phyloP scores from a whole-genome alignment of 768 basidiomycete species.

The Leucocoprinus birnbaumii region DNA sequence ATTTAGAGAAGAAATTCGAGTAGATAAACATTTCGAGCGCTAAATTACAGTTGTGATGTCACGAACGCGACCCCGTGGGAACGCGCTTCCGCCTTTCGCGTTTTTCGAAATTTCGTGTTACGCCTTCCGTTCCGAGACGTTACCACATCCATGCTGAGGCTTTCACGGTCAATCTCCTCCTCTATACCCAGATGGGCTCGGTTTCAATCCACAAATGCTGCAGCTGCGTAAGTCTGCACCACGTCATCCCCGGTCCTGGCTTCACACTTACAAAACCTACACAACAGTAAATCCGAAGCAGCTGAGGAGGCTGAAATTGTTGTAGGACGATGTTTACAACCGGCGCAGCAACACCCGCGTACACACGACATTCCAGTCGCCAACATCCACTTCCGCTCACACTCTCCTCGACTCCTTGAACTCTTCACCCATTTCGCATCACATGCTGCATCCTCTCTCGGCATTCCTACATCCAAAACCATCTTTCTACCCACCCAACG shows the following conservation, averaged over 20 bases:
- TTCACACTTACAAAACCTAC: neutral
- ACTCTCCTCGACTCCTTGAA: constrained; percentile 63
- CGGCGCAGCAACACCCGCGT: constrained; percentile 46
- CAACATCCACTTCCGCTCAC: constrained; percentile 77
- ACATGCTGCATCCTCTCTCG: constrained; percentile 83
- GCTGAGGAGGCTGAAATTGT: no score
- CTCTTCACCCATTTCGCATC: constrained; percentile 82
- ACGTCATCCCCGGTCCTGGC: neutral
- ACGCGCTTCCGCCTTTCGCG: neutral
- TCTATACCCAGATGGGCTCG: constrained; percentile 4
- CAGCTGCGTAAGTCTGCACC: neutral
- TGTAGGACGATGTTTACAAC: constrained; percentile 30
- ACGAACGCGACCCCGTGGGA: constrained; percentile 8
- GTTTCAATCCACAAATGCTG: neutral
- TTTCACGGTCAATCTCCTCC: constrained; percentile 12
- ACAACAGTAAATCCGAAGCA: no score
- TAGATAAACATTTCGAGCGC: neutral
- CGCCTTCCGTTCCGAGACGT: no score
- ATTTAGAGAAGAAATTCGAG: constrained; percentile 57
- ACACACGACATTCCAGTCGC: constrained; percentile 78
- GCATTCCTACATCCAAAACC: constrained; percentile 70
- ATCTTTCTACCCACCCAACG: constrained; percentile 71
- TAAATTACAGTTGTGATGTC: constrained; percentile 1
- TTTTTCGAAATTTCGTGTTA: no score
- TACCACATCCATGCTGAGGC: constrained; percentile 17